Evolutionary conservation across 208 protist genomes (phyloP).

Genomic region (Strigomonas galati): DNA sequence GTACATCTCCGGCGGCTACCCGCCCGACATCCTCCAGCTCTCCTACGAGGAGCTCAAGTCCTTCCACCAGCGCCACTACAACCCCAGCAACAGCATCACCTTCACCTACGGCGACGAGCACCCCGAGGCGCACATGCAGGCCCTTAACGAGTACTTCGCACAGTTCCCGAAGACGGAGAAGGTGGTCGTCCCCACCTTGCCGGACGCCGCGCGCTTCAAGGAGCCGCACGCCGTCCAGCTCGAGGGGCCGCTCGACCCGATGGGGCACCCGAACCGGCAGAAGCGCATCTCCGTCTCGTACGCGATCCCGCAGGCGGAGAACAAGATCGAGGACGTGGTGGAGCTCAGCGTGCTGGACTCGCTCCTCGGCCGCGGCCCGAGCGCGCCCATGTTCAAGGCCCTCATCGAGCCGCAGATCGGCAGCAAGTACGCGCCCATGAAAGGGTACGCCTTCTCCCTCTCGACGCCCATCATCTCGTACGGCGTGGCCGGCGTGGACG

Average conservation of each 20-base stretch:
- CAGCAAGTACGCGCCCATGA: constrained; percentile 78
- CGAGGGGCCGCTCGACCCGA: constrained; percentile 75
- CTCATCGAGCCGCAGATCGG: constrained; percentile 89
- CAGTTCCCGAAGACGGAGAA: constrained; percentile 34
- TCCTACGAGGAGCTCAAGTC: constrained; percentile 85
- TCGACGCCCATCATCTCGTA: constrained; percentile 84
- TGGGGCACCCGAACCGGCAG: constrained; percentile 74
- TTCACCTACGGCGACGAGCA: constrained; percentile 86
- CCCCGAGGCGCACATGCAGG: constrained; percentile 63
- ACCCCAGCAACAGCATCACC: constrained; percentile 90
- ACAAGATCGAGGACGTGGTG: constrained; percentile 72
- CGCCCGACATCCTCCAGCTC: constrained; percentile 79
- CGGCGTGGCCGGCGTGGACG: constrained; percentile 85
- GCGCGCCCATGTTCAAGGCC: constrained; percentile 84
- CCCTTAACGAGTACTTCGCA: constrained; percentile 69
- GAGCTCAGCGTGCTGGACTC: constrained; percentile 78
- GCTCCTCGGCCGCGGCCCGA: constrained; percentile 80
- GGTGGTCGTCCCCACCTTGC: constrained; percentile 54
- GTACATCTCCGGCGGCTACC: constrained; percentile 88
- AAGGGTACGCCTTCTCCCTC: constrained; percentile 80
- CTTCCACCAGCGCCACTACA: constrained; percentile 89
- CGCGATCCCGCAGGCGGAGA: constrained; percentile 52
- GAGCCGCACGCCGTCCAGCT: constrained; percentile 42
- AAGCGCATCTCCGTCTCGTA: constrained; percentile 84
- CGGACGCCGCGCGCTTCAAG: constrained; percentile 42